Conservation (phyloP, 345 rosid species). For the Draba incana region DNA sequence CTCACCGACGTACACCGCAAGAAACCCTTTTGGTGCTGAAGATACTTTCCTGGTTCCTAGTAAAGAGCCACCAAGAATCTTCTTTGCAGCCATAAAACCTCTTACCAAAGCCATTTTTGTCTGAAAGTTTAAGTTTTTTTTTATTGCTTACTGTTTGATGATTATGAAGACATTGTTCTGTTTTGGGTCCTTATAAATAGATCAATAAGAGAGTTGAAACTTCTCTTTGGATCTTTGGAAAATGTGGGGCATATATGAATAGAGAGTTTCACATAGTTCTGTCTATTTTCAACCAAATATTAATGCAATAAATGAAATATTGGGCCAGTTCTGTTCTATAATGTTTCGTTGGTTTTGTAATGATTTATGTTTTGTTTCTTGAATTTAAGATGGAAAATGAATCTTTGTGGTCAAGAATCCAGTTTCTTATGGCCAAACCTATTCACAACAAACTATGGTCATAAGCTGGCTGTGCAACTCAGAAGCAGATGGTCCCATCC, state of each 20-base stretch:
- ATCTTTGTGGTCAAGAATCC: constrained; percentile 8
- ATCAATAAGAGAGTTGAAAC: constrained; percentile 3
- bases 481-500: too few species aligned
- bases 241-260: constrained; percentile 9
- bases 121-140: too few species aligned
- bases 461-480: too few species aligned
- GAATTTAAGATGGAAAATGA: neutral
- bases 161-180: constrained; percentile 21
- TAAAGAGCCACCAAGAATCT: constrained; percentile 32
- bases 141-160: neutral
- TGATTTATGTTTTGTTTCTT: neutral
- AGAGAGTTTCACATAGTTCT: constrained; percentile 27
- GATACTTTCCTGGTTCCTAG: neutral
- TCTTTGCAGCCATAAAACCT: constrained; percentile 12
- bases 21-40: constrained; percentile 40
- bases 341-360: constrained; percentile 15
- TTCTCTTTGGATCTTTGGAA: neutral
- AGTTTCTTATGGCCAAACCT: constrained; percentile 8
- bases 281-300: constrained; percentile 4
- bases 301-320: neutral
- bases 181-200: constrained; percentile 22
- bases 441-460: constrained; percentile 11
- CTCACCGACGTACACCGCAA: constrained; percentile 35
- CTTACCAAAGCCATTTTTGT: neutral
- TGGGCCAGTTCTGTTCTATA: constrained; percentile 2